Evolutionary conservation across 2,329 filamentous ascomycete species (phyloP).

Genomic region (Verticillium nubilum): DNA sequence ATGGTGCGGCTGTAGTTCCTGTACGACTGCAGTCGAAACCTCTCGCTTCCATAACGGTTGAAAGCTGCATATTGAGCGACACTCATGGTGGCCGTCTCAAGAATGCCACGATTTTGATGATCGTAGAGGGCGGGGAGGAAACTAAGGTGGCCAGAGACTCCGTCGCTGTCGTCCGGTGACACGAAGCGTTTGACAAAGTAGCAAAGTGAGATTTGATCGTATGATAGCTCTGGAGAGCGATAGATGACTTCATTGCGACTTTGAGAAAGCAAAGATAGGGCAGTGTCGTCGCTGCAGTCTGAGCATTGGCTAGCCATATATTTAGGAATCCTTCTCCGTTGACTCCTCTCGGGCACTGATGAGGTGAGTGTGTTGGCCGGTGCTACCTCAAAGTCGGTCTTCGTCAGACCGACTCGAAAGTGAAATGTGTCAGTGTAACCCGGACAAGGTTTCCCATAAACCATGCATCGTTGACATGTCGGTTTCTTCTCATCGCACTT

Average conservation of each 20-base stretch:
- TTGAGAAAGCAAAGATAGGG: neutral
- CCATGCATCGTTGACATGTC: slow-evolving; percentile 20
- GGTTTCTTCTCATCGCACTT: slow-evolving; percentile 27
- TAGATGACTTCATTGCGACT: neutral
- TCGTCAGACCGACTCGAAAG: slow-evolving; percentile 19
- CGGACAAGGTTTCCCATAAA: slow-evolving; percentile 25
- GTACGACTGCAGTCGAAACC: slow-evolving; percentile 20
- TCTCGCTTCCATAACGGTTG: slow-evolving; percentile 22
- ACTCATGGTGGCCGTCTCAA: slow-evolving; percentile 24
- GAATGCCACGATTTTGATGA: slow-evolving; percentile 17
- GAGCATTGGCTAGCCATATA: neutral
- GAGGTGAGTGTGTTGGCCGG: neutral
- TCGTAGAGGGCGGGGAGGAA: slow-evolving; percentile 24
- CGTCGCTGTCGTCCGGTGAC: slow-evolving; percentile 20
- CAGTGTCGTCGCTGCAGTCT: neutral
- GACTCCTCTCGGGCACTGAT: neutral
- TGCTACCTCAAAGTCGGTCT: slow-evolving; percentile 2
- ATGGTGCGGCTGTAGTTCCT: slow-evolving; percentile 22
- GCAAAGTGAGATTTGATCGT: slow-evolving; percentile 22
- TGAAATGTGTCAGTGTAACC: slow-evolving; percentile 30
- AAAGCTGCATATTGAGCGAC: slow-evolving; percentile 27
- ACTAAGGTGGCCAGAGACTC: slow-evolving; percentile 24
- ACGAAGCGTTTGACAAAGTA: slow-evolving; percentile 28
- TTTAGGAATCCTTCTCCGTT: neutral
- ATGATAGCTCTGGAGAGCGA: slow-evolving; percentile 11